A percentile compares a stretch with the other conserved stretches of the same genome.
These are phyloP conservation scores for Geotrichum siamense DNA, from an alignment of 1,139 yeast species.

Conservation along the genomic window DNA sequence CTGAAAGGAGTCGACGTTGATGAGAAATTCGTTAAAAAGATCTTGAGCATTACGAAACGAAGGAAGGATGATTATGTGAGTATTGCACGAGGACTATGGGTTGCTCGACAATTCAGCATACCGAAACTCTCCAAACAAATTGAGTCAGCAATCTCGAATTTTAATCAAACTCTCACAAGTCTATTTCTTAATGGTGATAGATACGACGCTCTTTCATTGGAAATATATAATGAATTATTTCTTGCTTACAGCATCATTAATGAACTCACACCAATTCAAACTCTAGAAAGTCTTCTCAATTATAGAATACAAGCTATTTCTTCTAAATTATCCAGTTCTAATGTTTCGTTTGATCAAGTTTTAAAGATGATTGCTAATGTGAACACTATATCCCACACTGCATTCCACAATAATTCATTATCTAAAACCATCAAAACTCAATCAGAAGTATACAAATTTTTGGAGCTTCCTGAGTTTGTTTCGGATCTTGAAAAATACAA, in stretches of 20 bases:
- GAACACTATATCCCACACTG: constrained; percentile 20
- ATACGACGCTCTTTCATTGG: constrained; percentile 11
- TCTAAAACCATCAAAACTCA: constrained; percentile 23
- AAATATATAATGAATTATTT: constrained; percentile 19
- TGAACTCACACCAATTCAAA: constrained; percentile 16
- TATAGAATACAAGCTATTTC: constrained; percentile 11
- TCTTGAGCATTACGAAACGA: background rate
- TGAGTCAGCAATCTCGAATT: constrained; percentile 10
- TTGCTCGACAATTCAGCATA: constrained; percentile 12
- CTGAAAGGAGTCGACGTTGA: constrained; percentile 2
- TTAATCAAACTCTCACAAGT: constrained; percentile 10
- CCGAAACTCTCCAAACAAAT: constrained; percentile 1
- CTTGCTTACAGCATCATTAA: constrained; percentile 23
- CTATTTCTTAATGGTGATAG: constrained; percentile 17
- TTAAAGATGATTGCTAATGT: constrained; percentile 23
- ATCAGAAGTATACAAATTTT: constrained; percentile 22
- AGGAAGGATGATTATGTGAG: constrained; percentile 12
- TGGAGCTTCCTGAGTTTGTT: constrained; percentile 24
- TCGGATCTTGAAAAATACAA: constrained; percentile 53
- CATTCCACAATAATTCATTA: constrained; percentile 23
- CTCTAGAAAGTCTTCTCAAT: constrained; percentile 17
- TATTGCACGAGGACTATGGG: constrained; percentile 19
- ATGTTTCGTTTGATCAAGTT: constrained; percentile 10
- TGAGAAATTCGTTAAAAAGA: constrained; percentile 12
- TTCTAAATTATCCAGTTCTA: constrained; percentile 1